Conservation (phyloP, 1,284 basidiomycete species). For the Cutaneotrichosporon cyanovorans region DNA sequence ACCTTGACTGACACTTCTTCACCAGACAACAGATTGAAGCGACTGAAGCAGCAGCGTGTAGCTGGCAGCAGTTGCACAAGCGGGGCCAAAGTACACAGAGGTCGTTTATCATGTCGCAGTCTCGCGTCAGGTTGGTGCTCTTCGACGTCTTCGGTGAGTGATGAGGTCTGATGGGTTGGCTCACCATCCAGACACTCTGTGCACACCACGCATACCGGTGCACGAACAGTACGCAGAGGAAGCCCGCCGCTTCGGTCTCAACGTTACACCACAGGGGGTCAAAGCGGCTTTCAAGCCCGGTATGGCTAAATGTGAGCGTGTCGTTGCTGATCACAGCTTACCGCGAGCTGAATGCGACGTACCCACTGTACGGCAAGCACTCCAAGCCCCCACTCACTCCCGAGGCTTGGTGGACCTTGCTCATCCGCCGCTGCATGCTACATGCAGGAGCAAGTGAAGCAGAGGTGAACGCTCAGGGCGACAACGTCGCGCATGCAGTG, state of each 20-base stretch:
- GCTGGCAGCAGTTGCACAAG: too few relatives aligned
- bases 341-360: conserved; percentile 25
- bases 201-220: conserved; percentile 42
- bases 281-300: conserved; percentile 40
- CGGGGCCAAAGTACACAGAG: too few relatives aligned
- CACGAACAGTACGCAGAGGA: conserved; percentile 45
- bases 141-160: conserved; percentile 43
- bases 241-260: conserved; percentile 35
- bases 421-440: conserved; percentile 37
- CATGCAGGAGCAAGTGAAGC: conserved; percentile 30
- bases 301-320: conserved; percentile 9
- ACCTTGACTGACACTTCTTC: too few relatives aligned
- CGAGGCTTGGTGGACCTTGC: conserved; percentile 41
- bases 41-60: too few relatives aligned
- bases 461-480: conserved; percentile 25
- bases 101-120: background rate
- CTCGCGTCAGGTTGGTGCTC: conserved; percentile 39
- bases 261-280: conserved; percentile 31
- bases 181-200: conserved; percentile 37
- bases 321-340: conserved; percentile 27
- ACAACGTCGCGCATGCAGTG: conserved; percentile 20
- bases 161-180: background rate
- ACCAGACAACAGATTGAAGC: too few relatives aligned
- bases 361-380: conserved; percentile 41
- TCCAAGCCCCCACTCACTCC: conserved; percentile 33